Conservation (phyloP, 2,329 filamentous ascomycete genomes). For the Scleromitrula shiraiana region DNA sequence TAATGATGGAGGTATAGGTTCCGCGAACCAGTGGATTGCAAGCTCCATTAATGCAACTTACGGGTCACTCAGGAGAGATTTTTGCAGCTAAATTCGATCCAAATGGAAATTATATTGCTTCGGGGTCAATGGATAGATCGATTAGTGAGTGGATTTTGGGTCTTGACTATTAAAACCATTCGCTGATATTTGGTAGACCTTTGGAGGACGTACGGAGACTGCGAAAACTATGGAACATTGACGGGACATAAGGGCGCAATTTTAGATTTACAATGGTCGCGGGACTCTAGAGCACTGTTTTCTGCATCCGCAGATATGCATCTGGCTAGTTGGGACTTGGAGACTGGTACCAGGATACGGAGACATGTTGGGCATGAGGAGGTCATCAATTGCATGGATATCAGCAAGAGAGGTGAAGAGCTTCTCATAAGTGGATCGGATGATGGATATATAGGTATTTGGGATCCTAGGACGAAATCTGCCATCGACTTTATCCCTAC, state of each 20-base stretch:
- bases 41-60: slow-evolving; percentile 89
- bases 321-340: slow-evolving; percentile 89
- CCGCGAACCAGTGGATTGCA: slow-evolving; percentile 75
- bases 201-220: slow-evolving; percentile 87
- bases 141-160: slow-evolving; percentile 56
- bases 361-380: slow-evolving; percentile 91
- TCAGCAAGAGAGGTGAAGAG: slow-evolving; percentile 84
- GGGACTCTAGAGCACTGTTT: slow-evolving; percentile 84
- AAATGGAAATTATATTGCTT: slow-evolving; percentile 81
- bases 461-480: slow-evolving; percentile 88
- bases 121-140: slow-evolving; percentile 87
- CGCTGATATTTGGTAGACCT: slow-evolving; percentile 52
- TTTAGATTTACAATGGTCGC: slow-evolving; percentile 91
- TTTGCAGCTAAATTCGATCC: slow-evolving; percentile 88
- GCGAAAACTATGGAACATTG: slow-evolving; percentile 87
- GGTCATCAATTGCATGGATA: slow-evolving; percentile 86
- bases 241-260: slow-evolving; percentile 87
- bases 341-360: slow-evolving; percentile 85
- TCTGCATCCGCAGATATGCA: slow-evolving; percentile 92
- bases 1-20: slow-evolving; percentile 43
- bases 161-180: background rate
- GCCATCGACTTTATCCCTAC: slow-evolving; percentile 84
- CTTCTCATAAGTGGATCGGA: slow-evolving; percentile 86
- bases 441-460: slow-evolving; percentile 88
- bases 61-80: slow-evolving; percentile 75